Evolutionary conservation across 257 asterid species (phyloP).

Genomic region (Jacaranda copaia): DNA sequence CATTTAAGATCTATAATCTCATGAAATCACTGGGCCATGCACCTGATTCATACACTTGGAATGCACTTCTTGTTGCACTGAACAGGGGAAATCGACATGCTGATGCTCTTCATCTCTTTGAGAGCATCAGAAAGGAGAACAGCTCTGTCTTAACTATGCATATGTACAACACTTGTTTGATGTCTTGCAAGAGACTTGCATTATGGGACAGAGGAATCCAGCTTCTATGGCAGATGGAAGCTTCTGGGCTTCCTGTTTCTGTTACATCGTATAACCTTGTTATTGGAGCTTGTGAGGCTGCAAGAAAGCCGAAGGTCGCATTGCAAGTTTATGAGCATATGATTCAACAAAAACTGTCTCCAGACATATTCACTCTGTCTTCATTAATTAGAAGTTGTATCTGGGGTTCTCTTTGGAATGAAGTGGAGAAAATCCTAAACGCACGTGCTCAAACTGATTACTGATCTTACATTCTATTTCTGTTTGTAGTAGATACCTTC

Average conservation of each 20-base stretch:
- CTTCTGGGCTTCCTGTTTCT: constrained; percentile 55
- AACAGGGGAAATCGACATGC: constrained; percentile 61
- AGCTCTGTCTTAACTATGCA: constrained; percentile 56
- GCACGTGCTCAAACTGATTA: constrained; percentile 47
- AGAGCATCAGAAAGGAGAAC: constrained; percentile 57
- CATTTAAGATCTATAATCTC: constrained; percentile 62
- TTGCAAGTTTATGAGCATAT: constrained; percentile 76
- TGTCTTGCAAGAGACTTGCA: constrained; percentile 83
- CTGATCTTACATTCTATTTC: background rate
- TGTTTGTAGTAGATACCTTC: background rate
- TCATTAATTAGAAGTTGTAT: constrained; percentile 77
- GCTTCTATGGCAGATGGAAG: constrained; percentile 85
- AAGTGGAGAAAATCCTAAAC: constrained; percentile 71
- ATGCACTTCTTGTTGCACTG: constrained; percentile 79
- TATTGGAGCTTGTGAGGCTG: constrained; percentile 91
- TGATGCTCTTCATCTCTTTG: constrained; percentile 73
- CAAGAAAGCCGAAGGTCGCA: constrained; percentile 77
- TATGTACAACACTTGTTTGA: constrained; percentile 69
- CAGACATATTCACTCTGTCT: constrained; percentile 76
- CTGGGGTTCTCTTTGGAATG: constrained; percentile 86
- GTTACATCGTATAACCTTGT: constrained; percentile 84
- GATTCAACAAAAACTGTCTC: constrained; percentile 58
- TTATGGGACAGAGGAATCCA: constrained; percentile 81
- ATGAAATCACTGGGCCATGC: constrained; percentile 67
- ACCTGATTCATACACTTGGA: constrained; percentile 93